These are phyloP conservation scores for Chloroidium sp. DNA, from an alignment of 163 green algal genomes.

Conservation along the genomic window DNA sequence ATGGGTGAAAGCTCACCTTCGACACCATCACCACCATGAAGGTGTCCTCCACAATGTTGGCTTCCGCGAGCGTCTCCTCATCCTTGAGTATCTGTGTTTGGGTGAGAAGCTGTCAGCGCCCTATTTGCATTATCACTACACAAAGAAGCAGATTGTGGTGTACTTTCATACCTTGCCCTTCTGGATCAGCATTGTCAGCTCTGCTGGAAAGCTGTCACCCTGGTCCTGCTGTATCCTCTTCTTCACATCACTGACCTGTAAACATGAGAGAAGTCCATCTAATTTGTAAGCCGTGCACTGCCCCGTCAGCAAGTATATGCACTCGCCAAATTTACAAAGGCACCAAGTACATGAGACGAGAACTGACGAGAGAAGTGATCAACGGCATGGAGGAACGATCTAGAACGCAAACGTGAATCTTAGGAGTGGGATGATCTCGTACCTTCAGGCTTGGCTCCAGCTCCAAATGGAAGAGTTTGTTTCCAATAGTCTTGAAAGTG, in stretches of 20 bases:
- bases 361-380: too few species aligned
- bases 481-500: constrained; percentile 78
- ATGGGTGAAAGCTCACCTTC: constrained; percentile 38
- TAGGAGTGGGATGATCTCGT: not conserved
- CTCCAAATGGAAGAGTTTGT: constrained; percentile 69
- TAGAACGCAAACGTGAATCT: not conserved
- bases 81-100: constrained; percentile 70
- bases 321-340: too few species aligned
- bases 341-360: too few species aligned
- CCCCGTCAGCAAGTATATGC: not conserved
- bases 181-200: constrained; percentile 76
- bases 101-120: not conserved
- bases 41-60: constrained; percentile 62
- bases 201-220: constrained; percentile 43
- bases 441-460: constrained; percentile 60
- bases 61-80: constrained; percentile 59
- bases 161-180: constrained; percentile 63
- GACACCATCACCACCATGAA: constrained; percentile 91
- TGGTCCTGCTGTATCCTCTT: constrained; percentile 53
- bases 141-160: too few species aligned
- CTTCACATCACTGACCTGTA: constrained; percentile 76
- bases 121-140: too few species aligned
- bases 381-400: not conserved
- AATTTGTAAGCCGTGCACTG: not conserved
- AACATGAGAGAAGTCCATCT: not conserved